A percentile compares a stretch with the other conserved stretches of the same genome.
phyloP scores from a whole-genome alignment of 257 asterid species.

The Solanum chmielewskii region DNA sequence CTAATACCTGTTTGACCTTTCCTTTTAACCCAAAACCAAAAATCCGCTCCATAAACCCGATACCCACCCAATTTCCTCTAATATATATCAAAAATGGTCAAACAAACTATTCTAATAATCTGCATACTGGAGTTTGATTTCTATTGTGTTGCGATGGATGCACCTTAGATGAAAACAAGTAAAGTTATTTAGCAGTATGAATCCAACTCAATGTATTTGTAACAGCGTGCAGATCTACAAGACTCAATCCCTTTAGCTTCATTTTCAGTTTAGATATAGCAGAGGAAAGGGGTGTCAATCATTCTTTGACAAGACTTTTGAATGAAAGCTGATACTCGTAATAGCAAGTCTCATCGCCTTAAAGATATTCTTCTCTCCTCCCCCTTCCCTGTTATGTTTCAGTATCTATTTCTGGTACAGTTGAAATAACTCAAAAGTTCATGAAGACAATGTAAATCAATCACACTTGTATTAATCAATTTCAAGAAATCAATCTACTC shows the following conservation, averaged over 20 bases:
- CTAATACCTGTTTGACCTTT: too few relatives aligned
- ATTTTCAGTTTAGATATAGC: neutral
- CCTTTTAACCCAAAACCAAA: too few relatives aligned
- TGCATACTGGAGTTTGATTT: neutral
- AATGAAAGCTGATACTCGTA: neutral
- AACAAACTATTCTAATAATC: neutral
- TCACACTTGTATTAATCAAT: conserved; percentile 4
- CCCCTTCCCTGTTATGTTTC: neutral
- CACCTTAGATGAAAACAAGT: neutral
- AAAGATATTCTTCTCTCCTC: neutral
- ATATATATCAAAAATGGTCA: neutral
- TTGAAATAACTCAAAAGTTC: conserved; percentile 5
- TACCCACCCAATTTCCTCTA: too few relatives aligned
- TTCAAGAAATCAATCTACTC: conserved; percentile 17
- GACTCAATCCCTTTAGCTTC: neutral
- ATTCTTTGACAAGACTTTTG: neutral
- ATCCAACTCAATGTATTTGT: neutral
- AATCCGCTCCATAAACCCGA: too few relatives aligned
- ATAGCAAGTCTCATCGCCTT: neutral
- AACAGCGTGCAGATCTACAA: neutral
- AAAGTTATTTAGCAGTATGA: neutral
- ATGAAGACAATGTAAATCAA: neutral
- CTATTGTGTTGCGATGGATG: neutral
- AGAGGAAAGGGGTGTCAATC: neutral
- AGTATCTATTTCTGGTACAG: neutral